Percentiles rank a stretch among this genome's conserved stretches.
phyloP scores from a whole-genome alignment of 1,284 basidiomycete species.

The Moesziomyces parantarcticus region DNA sequence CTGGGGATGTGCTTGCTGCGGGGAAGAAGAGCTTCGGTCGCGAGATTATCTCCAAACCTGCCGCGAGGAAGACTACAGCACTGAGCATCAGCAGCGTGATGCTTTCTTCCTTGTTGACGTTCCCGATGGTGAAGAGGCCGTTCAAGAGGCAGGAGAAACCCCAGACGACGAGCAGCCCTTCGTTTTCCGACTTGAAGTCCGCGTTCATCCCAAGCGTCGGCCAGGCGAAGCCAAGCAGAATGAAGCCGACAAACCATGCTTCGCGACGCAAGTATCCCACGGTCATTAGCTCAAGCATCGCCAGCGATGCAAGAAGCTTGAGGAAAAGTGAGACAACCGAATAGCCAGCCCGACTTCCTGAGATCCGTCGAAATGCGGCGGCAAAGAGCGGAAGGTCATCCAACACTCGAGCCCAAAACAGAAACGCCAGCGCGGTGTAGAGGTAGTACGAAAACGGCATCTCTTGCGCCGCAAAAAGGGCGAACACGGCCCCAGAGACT shows the following conservation, averaged over 20 bases:
- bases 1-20: not conserved
- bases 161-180: constrained; percentile 71
- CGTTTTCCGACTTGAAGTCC: constrained; percentile 57
- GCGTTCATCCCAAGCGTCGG: constrained; percentile 37
- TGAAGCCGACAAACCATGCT: constrained; percentile 79
- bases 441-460: constrained; percentile 81
- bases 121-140: constrained; percentile 78
- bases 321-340: not conserved
- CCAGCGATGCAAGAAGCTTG: constrained; percentile 19
- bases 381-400: constrained; percentile 39
- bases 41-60: constrained; percentile 22
- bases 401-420: constrained; percentile 72
- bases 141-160: constrained; percentile 72
- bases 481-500: constrained; percentile 29
- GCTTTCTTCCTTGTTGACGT: constrained; percentile 80
- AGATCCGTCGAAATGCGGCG: constrained; percentile 10
- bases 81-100: constrained; percentile 45
- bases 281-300: constrained; percentile 75
- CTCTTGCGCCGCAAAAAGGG: constrained; percentile 75
- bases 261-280: constrained; percentile 73
- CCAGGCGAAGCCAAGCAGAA: constrained; percentile 77
- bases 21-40: constrained; percentile 37
- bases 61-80: constrained; percentile 37
- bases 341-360: constrained; percentile 1
- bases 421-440: constrained; percentile 80